Evolutionary conservation across 129 eudicot genomes (phyloP), one percentile per base, ranked within the genome.

Genomic region (Chrysanthemum lavandulifolium): DNA sequence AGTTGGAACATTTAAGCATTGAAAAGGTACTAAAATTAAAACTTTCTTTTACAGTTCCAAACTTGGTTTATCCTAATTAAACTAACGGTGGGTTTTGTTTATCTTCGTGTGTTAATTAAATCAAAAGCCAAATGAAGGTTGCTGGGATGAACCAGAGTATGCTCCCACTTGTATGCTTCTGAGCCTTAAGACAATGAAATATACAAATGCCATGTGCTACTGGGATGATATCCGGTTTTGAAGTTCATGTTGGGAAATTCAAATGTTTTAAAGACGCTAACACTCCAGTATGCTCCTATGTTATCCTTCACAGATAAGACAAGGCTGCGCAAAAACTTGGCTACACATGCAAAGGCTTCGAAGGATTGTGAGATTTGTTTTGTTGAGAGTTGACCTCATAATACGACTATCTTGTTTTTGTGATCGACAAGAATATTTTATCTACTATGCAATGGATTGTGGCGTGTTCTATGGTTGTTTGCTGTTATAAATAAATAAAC

Each of bases 111-210:
- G 47, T 60, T 13, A 72, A 18, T 16, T 8, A 40, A 40, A 40
- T 7, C 36, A 48, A 51, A 29, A 62, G 70, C 51, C n/a, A 3
- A 31, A 5, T 23, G 61, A 50, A 15, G 6, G 15, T 27, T 0
- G 57, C 15, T 72, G 76, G 76, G 25, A 23, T 10, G 40, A 73
- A 64, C 62, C 70, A n/a, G 10, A 27, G 61, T 50, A 27, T 0
- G 62, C 45, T 59, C 58, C 76, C 67, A 62, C 59, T 21, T 59
- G 76, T 25, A 60, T 72, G 68, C 49, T 45, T 18, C 3, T 54
- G 2, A 47, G 48, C 49, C 76, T 72, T 61, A 49, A 36, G 49
- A 73, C 69, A 11, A 48, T 73, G 13, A 50, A 73, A 49, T 10
- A 45, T 62, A 14, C 70, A 29, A 11, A 61, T 2, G 13, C 31